These are phyloP conservation scores for Bremia lactucae DNA, from an alignment of 352 stramenopile species.

Conservation along the genomic window DNA sequence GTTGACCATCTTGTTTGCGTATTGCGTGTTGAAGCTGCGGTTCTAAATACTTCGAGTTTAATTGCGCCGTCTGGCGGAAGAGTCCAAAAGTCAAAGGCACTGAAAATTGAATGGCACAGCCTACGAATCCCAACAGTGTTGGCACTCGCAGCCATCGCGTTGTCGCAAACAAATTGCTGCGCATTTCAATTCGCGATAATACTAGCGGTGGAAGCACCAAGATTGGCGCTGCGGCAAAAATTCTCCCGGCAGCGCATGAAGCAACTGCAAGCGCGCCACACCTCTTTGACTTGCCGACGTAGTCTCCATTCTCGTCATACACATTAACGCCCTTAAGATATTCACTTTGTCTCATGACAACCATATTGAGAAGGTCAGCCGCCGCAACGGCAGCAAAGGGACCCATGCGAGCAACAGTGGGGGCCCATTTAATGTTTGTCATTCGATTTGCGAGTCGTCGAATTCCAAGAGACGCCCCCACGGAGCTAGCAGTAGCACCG, in stretches of 20 bases:
- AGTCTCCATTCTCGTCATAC: slow-evolving; percentile 73
- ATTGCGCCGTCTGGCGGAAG: slow-evolving; percentile 72
- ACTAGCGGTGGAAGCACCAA: slow-evolving; percentile 61
- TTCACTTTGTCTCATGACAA: slow-evolving; percentile 80
- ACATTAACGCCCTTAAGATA: slow-evolving; percentile 71
- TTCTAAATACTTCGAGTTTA: slow-evolving; percentile 54
- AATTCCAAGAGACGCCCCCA: slow-evolving; percentile 64
- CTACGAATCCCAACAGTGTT: slow-evolving; percentile 55
- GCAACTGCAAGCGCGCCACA: slow-evolving; percentile 60
- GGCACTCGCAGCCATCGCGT: slow-evolving; percentile 53
- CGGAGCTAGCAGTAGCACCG: slow-evolving; percentile 60
- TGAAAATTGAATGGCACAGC: slow-evolving; percentile 70
- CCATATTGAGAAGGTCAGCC: slow-evolving; percentile 77
- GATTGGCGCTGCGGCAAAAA: slow-evolving; percentile 76
- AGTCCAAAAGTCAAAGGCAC: slow-evolving; percentile 80
- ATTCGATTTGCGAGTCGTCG: slow-evolving; percentile 41
- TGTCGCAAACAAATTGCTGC: slow-evolving; percentile 22
- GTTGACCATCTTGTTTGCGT: slow-evolving; percentile 33
- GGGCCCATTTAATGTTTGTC: slow-evolving; percentile 32
- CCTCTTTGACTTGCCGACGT: slow-evolving; percentile 62
- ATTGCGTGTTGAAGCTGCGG: slow-evolving; percentile 33
- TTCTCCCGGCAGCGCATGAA: slow-evolving; percentile 63
- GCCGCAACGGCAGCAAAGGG: slow-evolving; percentile 76
- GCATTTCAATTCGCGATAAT: slow-evolving; percentile 42
- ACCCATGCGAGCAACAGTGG: slow-evolving; percentile 48